Base-by-base conservation (phyloP, 345 rosid genomes). In the Pelargonium nanum region DNA sequence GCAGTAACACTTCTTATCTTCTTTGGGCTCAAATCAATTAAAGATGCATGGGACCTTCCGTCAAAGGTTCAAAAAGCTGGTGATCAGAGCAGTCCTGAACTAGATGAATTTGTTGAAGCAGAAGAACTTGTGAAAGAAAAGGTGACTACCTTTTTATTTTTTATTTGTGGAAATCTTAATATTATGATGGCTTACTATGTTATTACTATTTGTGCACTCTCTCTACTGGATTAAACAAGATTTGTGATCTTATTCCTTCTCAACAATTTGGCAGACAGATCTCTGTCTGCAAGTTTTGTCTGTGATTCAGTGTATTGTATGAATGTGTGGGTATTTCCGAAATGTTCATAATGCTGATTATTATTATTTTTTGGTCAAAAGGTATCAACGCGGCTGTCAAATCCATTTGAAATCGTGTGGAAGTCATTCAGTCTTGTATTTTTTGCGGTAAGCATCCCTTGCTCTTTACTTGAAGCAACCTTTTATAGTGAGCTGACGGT, bases 11-110 rank as follows among this genome's bases (percentile, higher is more conserved):
- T 93, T 68, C 81, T 93, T 22, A 63, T 85, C 77, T 93, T 93
- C 77, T 93, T 93, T 75, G 97, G 99, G 63, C 78, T 93, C 60
- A 93, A 93, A 80, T 83, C 99, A 54, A 83, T 93, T 71, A 93
- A 93, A 79, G 97, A 89, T 71, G 94, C 99, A 45, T 93, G 99
- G 97, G 83, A 84, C 65, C 81, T 89, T 76, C 97, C 96, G 22
- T 70, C 86, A 19, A 74, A 65, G 9, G 80, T 58, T 21, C 75
- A 63, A 53, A 84, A 80, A 78, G 73, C 58, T 62, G 87, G 90
- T 63, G 81, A 75, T 23, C 70, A 77, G 66, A 73, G 62, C 34
- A 68, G 88, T 65, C 72, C 81, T 22, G 95, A 78, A 68, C 96
- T 87, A 20, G 97, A 77, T 66, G 99, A 93, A 69, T 87, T 75